phyloP scores from a whole-genome alignment of 306 rosid species.

The Begonia peltatifolia region DNA sequence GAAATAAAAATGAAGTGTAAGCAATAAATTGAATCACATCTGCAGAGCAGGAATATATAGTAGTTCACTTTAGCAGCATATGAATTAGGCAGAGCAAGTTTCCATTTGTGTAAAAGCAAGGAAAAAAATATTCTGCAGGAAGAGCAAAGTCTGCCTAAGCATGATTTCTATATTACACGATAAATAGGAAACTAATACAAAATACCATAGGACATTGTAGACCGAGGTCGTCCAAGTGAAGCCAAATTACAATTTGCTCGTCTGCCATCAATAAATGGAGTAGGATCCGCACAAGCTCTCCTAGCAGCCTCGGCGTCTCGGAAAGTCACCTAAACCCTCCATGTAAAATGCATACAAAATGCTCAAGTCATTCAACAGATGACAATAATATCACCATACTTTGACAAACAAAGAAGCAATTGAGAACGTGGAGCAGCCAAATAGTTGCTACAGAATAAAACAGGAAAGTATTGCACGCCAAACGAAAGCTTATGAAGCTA shows the following conservation, averaged over 20 bases:
- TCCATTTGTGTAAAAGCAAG: no score
- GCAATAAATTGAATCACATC: not conserved
- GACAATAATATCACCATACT: not conserved
- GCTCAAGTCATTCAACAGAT: constrained; percentile 45
- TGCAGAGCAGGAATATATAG: no score
- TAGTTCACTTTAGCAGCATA: no score
- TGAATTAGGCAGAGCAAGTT: no score
- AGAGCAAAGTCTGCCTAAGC: not conserved
- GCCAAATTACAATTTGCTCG: constrained; percentile 93
- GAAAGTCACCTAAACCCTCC: constrained; percentile 99
- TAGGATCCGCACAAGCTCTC: constrained; percentile 84
- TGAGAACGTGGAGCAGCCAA: not conserved
- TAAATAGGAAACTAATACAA: not conserved
- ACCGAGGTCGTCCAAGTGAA: constrained; percentile 79
- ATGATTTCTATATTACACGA: not conserved
- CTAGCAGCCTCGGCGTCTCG: constrained; percentile 90
- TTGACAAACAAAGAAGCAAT: not conserved
- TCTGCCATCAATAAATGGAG: constrained; percentile 85
- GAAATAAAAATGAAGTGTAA: constrained; percentile 4
- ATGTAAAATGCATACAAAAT: constrained; percentile 43
- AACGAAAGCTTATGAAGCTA: not conserved
- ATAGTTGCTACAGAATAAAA: not conserved
- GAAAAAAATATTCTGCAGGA: not conserved
- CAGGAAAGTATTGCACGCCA: not conserved
- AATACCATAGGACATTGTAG: constrained; percentile 51